These are phyloP conservation scores for Dimocarpus longan DNA, from an alignment of 345 rosid species.

Conservation along the genomic window DNA sequence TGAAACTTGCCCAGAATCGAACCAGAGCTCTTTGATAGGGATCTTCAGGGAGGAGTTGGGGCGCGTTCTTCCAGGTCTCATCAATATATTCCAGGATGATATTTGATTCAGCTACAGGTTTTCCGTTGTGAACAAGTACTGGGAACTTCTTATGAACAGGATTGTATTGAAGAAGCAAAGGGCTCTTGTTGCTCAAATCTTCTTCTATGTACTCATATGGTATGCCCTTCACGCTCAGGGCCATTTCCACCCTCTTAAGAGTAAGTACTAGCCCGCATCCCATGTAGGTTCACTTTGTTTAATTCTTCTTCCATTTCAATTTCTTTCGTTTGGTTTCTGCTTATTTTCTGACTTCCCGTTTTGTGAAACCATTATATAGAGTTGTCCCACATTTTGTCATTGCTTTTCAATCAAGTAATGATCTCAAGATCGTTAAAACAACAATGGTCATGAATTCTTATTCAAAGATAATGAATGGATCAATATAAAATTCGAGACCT, in stretches of 20 bases:
- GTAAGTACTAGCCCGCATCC: constrained; percentile 36
- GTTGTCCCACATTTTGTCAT: neutral
- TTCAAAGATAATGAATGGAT: too few relatives aligned
- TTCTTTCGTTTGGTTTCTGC: constrained; percentile 22
- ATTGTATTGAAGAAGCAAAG: constrained; percentile 35
- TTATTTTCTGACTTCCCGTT: neutral
- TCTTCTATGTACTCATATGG: constrained; percentile 46
- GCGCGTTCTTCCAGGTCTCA: constrained; percentile 37
- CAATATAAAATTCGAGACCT: too few relatives aligned
- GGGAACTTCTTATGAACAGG: constrained; percentile 50
- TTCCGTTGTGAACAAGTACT: constrained; percentile 54
- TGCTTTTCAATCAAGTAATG: neutral
- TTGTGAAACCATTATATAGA: neutral
- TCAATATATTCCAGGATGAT: constrained; percentile 52
- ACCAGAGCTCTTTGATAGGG: constrained; percentile 43
- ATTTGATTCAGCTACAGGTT: constrained; percentile 42
- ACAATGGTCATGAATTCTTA: too few relatives aligned
- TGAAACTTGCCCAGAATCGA: constrained; percentile 43
- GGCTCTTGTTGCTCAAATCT: constrained; percentile 47
- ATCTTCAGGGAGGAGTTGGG: constrained; percentile 41
- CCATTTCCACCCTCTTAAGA: constrained; percentile 43
- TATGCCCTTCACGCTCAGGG: constrained; percentile 47
- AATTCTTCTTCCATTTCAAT: too few relatives aligned
- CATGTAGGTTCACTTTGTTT: constrained; percentile 41
- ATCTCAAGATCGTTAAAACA: neutral